phyloP scores from a whole-genome alignment of 805 yeast genomes.

The Monosporozyma aerobia region DNA sequence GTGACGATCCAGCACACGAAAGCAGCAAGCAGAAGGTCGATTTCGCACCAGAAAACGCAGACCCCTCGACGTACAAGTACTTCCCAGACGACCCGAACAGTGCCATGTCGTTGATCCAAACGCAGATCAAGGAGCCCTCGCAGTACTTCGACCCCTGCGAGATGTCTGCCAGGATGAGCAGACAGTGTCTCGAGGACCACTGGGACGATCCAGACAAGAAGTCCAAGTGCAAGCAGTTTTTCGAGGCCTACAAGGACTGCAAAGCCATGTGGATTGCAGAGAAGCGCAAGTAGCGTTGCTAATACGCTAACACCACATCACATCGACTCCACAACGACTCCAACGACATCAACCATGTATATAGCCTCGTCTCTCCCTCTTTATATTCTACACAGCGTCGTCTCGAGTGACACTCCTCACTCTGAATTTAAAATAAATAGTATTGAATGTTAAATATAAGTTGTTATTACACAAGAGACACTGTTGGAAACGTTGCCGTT shows the following conservation, averaged over 20 bases:
- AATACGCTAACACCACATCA: neutral
- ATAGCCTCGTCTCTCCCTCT: neutral
- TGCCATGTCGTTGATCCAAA: constrained; percentile 55
- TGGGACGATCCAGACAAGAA: constrained; percentile 67
- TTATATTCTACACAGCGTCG: neutral
- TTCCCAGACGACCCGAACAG: constrained; percentile 83
- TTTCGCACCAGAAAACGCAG: constrained; percentile 6
- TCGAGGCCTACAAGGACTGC: constrained; percentile 90
- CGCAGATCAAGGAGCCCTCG: constrained; percentile 68
- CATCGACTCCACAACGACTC: neutral
- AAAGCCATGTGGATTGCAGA: constrained; percentile 59
- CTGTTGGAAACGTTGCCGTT: neutral
- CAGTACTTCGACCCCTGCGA: constrained; percentile 90
- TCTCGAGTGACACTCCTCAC: neutral
- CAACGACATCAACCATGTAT: neutral
- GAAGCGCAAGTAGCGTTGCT: constrained; percentile 21
- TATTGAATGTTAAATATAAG: neutral
- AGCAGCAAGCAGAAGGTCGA: neutral
- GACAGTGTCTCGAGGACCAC: constrained; percentile 71
- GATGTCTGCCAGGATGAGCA: constrained; percentile 79
- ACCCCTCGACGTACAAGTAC: constrained; percentile 19
- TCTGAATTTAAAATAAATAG: neutral
- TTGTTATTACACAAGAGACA: neutral
- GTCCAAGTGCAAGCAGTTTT: constrained; percentile 66
- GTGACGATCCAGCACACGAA: no score